Evolutionary conservation across 2,329 filamentous ascomycete genomes (phyloP).

Genomic region (Colletotrichum sp.): DNA sequence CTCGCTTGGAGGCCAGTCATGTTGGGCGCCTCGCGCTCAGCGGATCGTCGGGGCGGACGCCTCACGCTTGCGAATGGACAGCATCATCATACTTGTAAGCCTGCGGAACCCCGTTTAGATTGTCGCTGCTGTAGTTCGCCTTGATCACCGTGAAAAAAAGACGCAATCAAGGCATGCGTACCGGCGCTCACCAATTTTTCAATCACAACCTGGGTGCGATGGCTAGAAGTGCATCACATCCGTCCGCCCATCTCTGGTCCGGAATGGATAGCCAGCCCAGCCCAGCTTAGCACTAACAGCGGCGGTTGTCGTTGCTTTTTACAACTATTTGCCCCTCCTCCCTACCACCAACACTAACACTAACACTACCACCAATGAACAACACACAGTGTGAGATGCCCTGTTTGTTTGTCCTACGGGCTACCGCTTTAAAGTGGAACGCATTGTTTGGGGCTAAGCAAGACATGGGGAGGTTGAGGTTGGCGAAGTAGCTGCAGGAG

Average conservation of each 20-base stretch:
- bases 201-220: background rate
- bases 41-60: background rate
- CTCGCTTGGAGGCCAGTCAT: background rate
- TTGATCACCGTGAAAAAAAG: background rate
- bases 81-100: slow-evolving; percentile 8
- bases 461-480: background rate
- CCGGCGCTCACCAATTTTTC: background rate
- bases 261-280: background rate
- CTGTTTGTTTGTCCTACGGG: background rate
- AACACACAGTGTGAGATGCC: background rate
- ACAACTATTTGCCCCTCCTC: background rate
- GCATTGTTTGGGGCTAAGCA: slow-evolving; percentile 1
- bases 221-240: background rate
- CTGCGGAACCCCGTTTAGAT: background rate
- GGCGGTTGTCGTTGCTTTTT: slow-evolving; percentile 15
- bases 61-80: slow-evolving; percentile 8
- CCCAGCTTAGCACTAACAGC: background rate
- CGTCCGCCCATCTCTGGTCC: slow-evolving; percentile 1
- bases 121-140: background rate
- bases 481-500: background rate
- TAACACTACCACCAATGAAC: background rate
- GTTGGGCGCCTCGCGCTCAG: background rate
- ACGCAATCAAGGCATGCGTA: background rate
- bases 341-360: background rate
- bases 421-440: background rate